Evolutionary conservation across 2,329 filamentous ascomycete species (phyloP), one percentile per base, ranked within the genome.

Genomic region (Diaporthe caulivora): DNA sequence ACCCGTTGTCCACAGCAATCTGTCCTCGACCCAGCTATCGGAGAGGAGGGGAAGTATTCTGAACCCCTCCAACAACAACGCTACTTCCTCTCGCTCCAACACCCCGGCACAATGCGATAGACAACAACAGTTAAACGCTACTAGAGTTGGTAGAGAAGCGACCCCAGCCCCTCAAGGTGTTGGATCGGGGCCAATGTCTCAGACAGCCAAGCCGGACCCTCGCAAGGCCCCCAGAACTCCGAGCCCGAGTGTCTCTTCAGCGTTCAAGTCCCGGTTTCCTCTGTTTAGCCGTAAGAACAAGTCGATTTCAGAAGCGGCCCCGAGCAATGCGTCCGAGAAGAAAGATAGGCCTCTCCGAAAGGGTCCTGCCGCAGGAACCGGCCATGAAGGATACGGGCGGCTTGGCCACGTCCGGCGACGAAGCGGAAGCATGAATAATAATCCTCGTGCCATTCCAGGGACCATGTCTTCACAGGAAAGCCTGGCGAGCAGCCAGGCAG

Each of bases 281-380:
- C 87, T 98, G 70, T 97, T 98, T 78, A 87, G 92, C 11, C 90
- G 93, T 76, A 92, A 91, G 72, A 91, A 91, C 18, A 97, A 94
- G 81, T 87, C 89, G 0, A 86, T 89, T 0, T 80, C 88, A 5
- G 87, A 90, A 54, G 80, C 82, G n/a, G 74, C 83, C 15, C 55
- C 55, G 9, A 9, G 24, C 26, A 37, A 31, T 15, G 82, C 81
- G 26, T 74, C 81, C 0, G 88, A 91, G n/a, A 91, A 88, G 79
- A 86, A 88, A 49, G 91, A 92, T 11, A 91, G 88, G 76, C 80
- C 85, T 10, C 75, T 85, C 31, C 89, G 93, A 37, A 96, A 95
- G 82, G 95, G 96, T 0, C 96, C 96, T 29, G 91, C 89, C 21
- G 96, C 96, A 53, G 96, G 96, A n/a, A 98, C 96, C 49, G 96